Evolutionary conservation across 768 basidiomycete species (phyloP), one percentile per base, ranked within the genome.

Genomic region (Termitomyces sp.): DNA sequence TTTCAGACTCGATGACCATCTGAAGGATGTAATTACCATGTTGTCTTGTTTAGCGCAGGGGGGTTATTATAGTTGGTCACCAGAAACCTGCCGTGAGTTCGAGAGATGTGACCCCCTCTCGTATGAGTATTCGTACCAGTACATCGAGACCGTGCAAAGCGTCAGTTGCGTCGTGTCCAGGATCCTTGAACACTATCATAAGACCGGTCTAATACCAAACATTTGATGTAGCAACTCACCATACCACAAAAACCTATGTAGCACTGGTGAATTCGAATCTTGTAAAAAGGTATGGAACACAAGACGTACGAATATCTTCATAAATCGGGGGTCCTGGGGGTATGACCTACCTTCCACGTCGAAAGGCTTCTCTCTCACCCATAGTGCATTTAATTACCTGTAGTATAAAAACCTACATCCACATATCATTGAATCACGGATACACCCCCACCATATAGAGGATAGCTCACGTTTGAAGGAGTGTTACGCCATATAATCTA

Each of bases 401-500:
- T 70, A 78, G 51, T 78, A 78, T 18, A 77, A 62, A 57, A 72
- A 76, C 32, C 76, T 78, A 40, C 20, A 15, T 9, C 23, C 23
- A 3, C 22, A 27, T 44, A 44, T 42, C 41, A 46, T 39, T 12
- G 38, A 3, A 39, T 39, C 51, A 47, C 29, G 11, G 33, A 42
- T n/a, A n/a, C n/a, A n/a, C n/a, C n/a, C n/a, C 13, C 57, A 40
- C 58, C 35, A 53, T 27, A 15, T 16, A 42, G 49, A 42, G 48
- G 42, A 31, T n/a, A 18, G 66, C 73, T 59, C 58, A 76, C 73
- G 72, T 72, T 53, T 76, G 73, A 20, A 79, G 62, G 31, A 79
- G 59, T 7, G 78, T 79, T 23, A 78, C 73, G 33, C 79, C 79
- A 61, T 77, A 80, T 40, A 79, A 59, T 35, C 77, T 80, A 61